Percentiles rank a stretch among this genome's conserved stretches.
Conservation (phyloP, 495 filamentous ascomycete genomes). For the Penicillium bialowiezense region DNA sequence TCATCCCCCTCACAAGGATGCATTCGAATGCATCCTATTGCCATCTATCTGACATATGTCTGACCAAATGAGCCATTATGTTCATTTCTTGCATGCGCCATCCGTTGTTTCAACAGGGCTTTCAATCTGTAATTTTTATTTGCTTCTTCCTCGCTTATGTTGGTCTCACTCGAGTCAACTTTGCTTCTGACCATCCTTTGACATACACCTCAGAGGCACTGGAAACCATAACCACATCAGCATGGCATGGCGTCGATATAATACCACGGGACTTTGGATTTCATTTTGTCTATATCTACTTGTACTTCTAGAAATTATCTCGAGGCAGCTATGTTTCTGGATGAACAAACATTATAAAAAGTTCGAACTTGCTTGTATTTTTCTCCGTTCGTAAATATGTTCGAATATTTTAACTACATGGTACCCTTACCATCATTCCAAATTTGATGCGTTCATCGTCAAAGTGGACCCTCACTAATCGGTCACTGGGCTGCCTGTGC, state of each 20-base stretch:
- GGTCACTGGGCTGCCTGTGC: slow-evolving; percentile 34
- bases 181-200: slow-evolving; percentile 5
- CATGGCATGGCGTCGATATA: slow-evolving; percentile 39
- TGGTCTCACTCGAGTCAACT: slow-evolving; percentile 9
- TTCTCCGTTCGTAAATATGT: too few relatives aligned
- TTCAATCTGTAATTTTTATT: neutral
- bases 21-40: slow-evolving; percentile 3
- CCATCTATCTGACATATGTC: neutral
- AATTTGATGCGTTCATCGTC: too few relatives aligned
- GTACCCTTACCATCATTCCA: too few relatives aligned
- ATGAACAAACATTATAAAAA: too few relatives aligned
- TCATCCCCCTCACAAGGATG: neutral
- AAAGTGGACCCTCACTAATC: neutral
- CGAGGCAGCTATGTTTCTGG: slow-evolving; percentile 7
- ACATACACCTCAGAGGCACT: slow-evolving; percentile 1
- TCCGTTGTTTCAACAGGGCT: too few relatives aligned
- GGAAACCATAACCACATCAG: slow-evolving; percentile 20
- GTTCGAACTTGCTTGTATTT: too few relatives aligned
- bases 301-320: slow-evolving; percentile 10
- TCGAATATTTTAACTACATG: too few relatives aligned
- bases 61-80: slow-evolving; percentile 3
- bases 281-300: slow-evolving; percentile 11
- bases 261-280: slow-evolving; percentile 11
- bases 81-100: neutral
- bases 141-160: slow-evolving; percentile 1